Base-by-base conservation (phyloP, 2,329 filamentous ascomycete genomes). In the Cephalotrichum gorgonifer region DNA sequence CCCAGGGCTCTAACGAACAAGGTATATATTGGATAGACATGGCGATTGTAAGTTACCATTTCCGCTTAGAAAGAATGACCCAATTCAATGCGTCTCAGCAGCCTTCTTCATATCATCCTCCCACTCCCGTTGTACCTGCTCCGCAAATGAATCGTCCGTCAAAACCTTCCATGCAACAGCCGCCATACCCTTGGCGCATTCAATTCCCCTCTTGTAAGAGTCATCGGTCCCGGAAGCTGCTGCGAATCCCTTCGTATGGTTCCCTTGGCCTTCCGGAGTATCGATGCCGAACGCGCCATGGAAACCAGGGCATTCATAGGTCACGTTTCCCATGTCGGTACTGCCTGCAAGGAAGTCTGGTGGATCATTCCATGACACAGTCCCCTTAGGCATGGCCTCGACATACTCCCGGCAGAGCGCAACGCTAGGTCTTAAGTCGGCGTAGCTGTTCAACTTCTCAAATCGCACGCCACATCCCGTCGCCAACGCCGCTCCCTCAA, bases 271-370 rank as follows among this genome's bases (percentile, higher is more conserved):
- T 9, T 1, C 1, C 3, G 12, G 5, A 20, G 31, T 38, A 6
- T 35, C 30, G 30, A 77, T 71, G 2, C 58, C 62, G 50, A 76
- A 75, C 30, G 65, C 68, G 5, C 70, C 68, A 53, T 76, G 73
- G 45, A 76, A 68, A 5, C 64, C 66, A 2, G 73, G 73, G 2
- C 70, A 60, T 1, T 64, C 52, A 46, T 75, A 70, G 11, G 66
- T 68, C 9, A 76, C 71, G 48, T 76, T 76, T 23, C 72, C 72
- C 72, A 74, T 73, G 57, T 75, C 72, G 0, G 72, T 74, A 0
- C 71, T 73, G 8, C 59, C 62, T 9, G 57, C 56, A 50, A 71
- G 30, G 31, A 38, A 35, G n/a, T 47, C 44, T 15, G 44, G 20
- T 22, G 44, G 57, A 1, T 67, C 59, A 44, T 68, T 64, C 0